These are phyloP conservation scores for Sclerotinia nivalis DNA, from an alignment of 2,329 filamentous ascomycete species.

Conservation along the genomic window DNA sequence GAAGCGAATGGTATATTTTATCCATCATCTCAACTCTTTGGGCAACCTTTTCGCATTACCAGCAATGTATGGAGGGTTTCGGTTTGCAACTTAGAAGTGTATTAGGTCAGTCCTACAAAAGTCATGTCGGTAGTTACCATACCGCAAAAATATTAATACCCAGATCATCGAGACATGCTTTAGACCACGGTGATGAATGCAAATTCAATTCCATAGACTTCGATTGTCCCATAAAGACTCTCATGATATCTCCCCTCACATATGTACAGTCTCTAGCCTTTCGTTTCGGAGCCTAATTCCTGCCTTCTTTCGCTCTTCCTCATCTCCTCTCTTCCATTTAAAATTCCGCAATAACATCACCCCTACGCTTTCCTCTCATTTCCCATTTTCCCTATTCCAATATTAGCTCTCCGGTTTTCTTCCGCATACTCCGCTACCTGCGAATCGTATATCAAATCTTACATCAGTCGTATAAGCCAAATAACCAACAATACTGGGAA, in stretches of 20 bases:
- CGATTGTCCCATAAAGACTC: not conserved
- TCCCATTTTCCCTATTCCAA: conserved; percentile 75
- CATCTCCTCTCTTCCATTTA: conserved; percentile 44
- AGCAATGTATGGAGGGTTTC: not conserved
- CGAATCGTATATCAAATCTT: conserved; percentile 47
- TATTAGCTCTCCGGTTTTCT: conserved; percentile 30
- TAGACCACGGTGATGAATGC: not conserved
- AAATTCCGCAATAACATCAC: conserved; percentile 80
- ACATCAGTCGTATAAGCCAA: conserved; percentile 83
- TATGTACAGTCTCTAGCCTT: conserved; percentile 31
- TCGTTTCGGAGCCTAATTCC: not conserved
- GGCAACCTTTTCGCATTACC: not conserved
- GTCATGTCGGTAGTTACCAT: not conserved
- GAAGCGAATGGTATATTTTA: not conserved
- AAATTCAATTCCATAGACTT: conserved; percentile 7
- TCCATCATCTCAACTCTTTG: not conserved
- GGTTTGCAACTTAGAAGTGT: not conserved
- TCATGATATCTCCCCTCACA: conserved; percentile 14
- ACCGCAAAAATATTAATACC: conserved; percentile 1
- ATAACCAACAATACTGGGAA: conserved; percentile 71
- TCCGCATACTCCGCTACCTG: not conserved
- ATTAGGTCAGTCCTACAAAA: conserved; percentile 8
- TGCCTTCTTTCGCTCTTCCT: conserved; percentile 20
- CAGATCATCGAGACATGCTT: not conserved
- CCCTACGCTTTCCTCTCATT: conserved; percentile 82